Evolutionary conservation across 1,139 yeast genomes (phyloP).

Genomic region (Geotrichum klebahnii): DNA sequence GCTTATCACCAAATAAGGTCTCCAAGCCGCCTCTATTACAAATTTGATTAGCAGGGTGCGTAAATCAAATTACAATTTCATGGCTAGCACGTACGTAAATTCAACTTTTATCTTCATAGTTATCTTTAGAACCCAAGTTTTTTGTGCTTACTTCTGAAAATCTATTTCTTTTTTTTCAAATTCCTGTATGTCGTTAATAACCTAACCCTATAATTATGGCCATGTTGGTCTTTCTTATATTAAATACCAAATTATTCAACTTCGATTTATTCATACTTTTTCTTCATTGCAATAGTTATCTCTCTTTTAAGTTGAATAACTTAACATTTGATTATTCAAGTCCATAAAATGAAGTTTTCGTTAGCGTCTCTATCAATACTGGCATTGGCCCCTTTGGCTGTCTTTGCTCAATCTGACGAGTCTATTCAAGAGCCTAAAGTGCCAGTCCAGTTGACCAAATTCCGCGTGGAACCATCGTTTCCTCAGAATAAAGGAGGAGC

Average conservation of each 20-base stretch:
- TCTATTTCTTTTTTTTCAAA: neutral
- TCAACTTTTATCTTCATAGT: constrained; percentile 34
- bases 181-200: neutral
- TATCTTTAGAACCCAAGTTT: neutral
- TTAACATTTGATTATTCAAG: neutral
- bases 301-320: neutral
- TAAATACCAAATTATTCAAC: constrained; percentile 23
- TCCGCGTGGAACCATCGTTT: constrained; percentile 11
- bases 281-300: no score
- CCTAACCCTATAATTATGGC: constrained; percentile 10
- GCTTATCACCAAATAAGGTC: constrained; percentile 53
- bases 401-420: constrained; percentile 11
- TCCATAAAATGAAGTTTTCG: constrained; percentile 15
- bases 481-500: constrained; percentile 17
- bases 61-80: neutral
- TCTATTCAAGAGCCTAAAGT: constrained; percentile 14
- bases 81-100: constrained; percentile 30
- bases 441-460: constrained; percentile 29
- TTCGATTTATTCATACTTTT: neutral
- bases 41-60: neutral
- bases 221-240: constrained; percentile 57
- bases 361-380: constrained; percentile 12
- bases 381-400: constrained; percentile 8
- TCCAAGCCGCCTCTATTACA: constrained; percentile 60
- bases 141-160: neutral